These are phyloP conservation scores for Backusella circina DNA, from an alignment of 192 early-diverging fungal species.

Conservation along the genomic window DNA sequence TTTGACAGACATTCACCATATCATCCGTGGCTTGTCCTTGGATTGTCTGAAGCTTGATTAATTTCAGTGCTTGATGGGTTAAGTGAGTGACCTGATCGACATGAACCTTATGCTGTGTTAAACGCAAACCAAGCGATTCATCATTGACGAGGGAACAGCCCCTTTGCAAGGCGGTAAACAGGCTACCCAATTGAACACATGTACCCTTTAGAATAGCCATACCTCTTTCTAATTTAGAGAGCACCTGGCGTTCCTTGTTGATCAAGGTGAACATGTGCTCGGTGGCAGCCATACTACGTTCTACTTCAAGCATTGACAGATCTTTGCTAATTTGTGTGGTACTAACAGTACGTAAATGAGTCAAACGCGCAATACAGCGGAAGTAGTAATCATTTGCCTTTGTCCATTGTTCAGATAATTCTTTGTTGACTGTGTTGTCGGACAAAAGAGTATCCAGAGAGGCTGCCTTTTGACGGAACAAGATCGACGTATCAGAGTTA, in stretches of 20 bases:
- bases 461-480: constrained; percentile 20
- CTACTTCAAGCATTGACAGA: constrained; percentile 61
- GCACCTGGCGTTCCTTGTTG: constrained; percentile 47
- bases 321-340: constrained; percentile 50
- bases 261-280: constrained; percentile 65
- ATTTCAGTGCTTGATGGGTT: constrained; percentile 3
- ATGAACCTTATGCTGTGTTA: constrained; percentile 34
- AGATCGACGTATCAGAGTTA: constrained; percentile 24
- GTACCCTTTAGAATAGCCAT: constrained; percentile 23
- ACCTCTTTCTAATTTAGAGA: constrained; percentile 12
- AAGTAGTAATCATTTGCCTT: constrained; percentile 71
- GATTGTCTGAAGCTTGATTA: constrained; percentile 3
- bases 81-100: constrained; percentile 39
- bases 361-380: constrained; percentile 58
- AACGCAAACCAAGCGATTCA: constrained; percentile 4
- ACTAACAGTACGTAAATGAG: constrained; percentile 48
- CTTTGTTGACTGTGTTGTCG: constrained; percentile 18
- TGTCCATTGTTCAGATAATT: constrained; percentile 36
- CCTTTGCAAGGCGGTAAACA: not conserved
- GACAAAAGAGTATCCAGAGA: constrained; percentile 5
- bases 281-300: constrained; percentile 56
- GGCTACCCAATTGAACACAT: constrained; percentile 16
- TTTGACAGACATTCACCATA: constrained; percentile 8
- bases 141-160: not conserved
- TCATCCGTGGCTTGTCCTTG: not conserved